Evolutionary conservation across 495 filamentous ascomycete species (phyloP), one percentile per base, ranked within the genome.

Genomic region (Aspergillus sclerotioniger): DNA sequence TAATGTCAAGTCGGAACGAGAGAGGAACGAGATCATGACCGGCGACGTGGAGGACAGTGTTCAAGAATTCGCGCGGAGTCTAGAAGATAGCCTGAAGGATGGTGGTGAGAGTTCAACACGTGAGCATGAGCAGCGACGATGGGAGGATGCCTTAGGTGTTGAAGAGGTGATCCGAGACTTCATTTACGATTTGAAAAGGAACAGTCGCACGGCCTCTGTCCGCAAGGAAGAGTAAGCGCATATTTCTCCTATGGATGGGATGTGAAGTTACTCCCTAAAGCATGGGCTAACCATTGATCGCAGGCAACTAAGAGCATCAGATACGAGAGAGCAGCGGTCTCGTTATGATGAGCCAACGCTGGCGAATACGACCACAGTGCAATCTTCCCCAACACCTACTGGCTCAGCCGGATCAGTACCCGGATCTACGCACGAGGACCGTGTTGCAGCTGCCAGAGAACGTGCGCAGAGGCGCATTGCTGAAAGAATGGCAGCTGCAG

Each of bases 401-500:
- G 59, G 71, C 37, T 74, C 78, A 16, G 69, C 77, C 10, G 69
- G 76, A 21, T 76, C 76, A 5, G 54, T 70, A 16, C 83, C 87
- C 4, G 94, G 95, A 58, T 83, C 88, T 3, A 95, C 92, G 2
- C 86, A 92, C 5, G 92, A 97, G 67, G 93, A 98, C 60, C 84
- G 95, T 41, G 92, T 95, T 25, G 91, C 95, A 6, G 96, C 92
- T 70, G 96, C 97, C 61, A 94, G 94, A 69, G 91, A 97, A 70
- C 92, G 96, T 69, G 95, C 95, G 12, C 92, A 98, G 71, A 90
- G 91, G 67, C 89, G 92, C 46, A 97, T 99, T 89, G 92, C 93
- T n/a, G 95, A 98, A 70, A 85, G 94, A 50, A 85, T 99, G 61
- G 95, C 95, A 45, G 94, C 93, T 47, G 83, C 96, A 54, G 94